phyloP scores from a whole-genome alignment of 2,329 filamentous ascomycete species.

The Byssochlamys sp. region DNA sequence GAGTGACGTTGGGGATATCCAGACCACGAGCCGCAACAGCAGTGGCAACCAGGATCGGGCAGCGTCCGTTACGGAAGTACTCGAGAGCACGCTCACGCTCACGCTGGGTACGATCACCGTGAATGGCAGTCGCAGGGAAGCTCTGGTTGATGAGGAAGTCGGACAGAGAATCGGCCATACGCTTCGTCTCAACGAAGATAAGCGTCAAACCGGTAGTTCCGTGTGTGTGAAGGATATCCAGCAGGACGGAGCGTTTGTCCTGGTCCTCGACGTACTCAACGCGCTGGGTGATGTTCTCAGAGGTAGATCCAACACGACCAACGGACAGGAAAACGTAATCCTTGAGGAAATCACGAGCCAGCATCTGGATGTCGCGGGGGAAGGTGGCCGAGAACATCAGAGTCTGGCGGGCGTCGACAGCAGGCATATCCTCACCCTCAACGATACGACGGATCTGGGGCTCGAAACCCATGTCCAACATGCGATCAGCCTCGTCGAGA shows the following conservation, averaged over 20 bases:
- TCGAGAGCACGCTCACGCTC: constrained; percentile 96
- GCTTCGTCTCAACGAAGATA: constrained; percentile 99
- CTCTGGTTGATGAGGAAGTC: constrained; percentile 98
- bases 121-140: constrained; percentile 96
- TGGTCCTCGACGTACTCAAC: constrained; percentile 93
- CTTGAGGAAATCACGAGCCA: constrained; percentile 95
- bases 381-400: constrained; percentile 99
- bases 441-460: constrained; percentile 98
- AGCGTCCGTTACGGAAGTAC: constrained; percentile 92
- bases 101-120: constrained; percentile 95
- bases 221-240: constrained; percentile 95
- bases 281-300: constrained; percentile 99
- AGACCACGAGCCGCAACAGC: constrained; percentile 85
- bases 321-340: constrained; percentile 99
- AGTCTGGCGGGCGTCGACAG: constrained; percentile 73
- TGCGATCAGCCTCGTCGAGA: constrained; percentile 97
- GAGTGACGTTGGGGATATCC: constrained; percentile 91
- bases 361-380: constrained; percentile 97
- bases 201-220: constrained; percentile 71
- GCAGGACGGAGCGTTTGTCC: constrained; percentile 94
- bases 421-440: constrained; percentile 95
- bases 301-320: constrained; percentile 94
- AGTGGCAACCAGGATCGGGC: constrained; percentile 92
- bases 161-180: constrained; percentile 94
- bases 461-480: constrained; percentile 99